Percentiles rank a stretch among this genome's conserved stretches.
These are phyloP conservation scores for Erythrobasidium yunnanense DNA, from an alignment of 768 basidiomycete species.

Conservation along the genomic window DNA sequence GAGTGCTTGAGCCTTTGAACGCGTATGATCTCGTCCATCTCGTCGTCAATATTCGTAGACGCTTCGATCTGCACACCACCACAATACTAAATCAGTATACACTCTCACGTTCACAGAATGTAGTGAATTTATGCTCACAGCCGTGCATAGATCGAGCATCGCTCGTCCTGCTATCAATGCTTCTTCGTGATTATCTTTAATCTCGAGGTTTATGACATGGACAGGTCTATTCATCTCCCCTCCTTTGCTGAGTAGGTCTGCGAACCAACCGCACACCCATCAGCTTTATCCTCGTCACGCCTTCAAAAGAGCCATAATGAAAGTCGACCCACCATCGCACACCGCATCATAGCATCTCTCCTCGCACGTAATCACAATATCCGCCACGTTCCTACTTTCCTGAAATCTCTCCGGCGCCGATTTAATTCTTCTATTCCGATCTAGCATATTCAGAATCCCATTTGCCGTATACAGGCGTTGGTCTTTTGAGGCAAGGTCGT, in stretches of 20 bases:
- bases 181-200: conserved; percentile 98
- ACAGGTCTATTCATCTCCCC: conserved; percentile 89
- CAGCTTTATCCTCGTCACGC: too few relatives aligned
- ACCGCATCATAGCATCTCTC: conserved; percentile 98
- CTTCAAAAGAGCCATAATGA: too few relatives aligned
- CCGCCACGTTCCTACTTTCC: conserved; percentile 74
- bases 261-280: too few relatives aligned
- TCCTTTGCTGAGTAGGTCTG: conserved; percentile 74
- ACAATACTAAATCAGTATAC: not conserved
- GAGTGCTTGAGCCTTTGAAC: conserved; percentile 79
- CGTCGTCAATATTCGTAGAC: conserved; percentile 75
- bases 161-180: conserved; percentile 90
- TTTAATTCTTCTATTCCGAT: conserved; percentile 86
- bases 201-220: conserved; percentile 93
- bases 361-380: conserved; percentile 96
- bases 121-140: conserved; percentile 57
- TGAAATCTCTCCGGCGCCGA: conserved; percentile 94
- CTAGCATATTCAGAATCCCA: conserved; percentile 88
- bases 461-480: conserved; percentile 81
- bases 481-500: conserved; percentile 76
- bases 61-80: conserved; percentile 58
- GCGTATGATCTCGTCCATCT: conserved; percentile 75
- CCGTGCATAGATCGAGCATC: conserved; percentile 76
- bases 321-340: conserved; percentile 95
- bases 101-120: not conserved